Conservation (phyloP, 1,284 basidiomycete genomes). For the Heterobasidion occidentale region DNA sequence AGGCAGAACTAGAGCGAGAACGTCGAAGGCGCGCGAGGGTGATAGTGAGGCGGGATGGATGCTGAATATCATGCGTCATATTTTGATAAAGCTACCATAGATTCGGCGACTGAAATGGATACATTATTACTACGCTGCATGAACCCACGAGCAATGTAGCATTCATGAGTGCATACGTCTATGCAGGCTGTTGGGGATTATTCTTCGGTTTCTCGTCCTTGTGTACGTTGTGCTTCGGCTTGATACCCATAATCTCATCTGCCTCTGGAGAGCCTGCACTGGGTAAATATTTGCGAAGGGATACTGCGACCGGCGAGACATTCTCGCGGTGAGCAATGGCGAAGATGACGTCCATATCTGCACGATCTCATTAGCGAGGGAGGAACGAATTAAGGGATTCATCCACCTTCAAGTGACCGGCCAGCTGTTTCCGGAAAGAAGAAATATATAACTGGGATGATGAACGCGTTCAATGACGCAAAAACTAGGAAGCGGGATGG, state of each 20-base stretch:
- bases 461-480: conserved; percentile 50
- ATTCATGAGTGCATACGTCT: neutral
- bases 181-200: neutral
- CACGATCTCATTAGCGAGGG: neutral
- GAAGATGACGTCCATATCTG: conserved; percentile 61
- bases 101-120: too few relatives aligned
- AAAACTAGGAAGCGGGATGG: conserved; percentile 33
- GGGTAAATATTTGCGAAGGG: conserved; percentile 48
- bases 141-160: too few relatives aligned
- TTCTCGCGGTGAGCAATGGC: conserved; percentile 49
- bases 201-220: neutral
- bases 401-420: conserved; percentile 46
- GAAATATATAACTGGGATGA: conserved; percentile 53
- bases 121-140: too few relatives aligned
- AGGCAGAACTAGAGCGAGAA: conserved; percentile 38
- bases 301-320: conserved; percentile 48
- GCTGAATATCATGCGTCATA: neutral
- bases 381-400: too few relatives aligned
- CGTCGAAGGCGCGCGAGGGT: conserved; percentile 37
- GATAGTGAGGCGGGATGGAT: conserved; percentile 9
- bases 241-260: conserved; percentile 39
- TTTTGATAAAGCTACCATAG: too few relatives aligned
- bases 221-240: conserved; percentile 1
- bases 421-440: conserved; percentile 69
- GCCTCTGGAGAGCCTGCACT: conserved; percentile 45